Base-by-base conservation (phyloP, 140 eudicot genomes). In the Erigeron philadelphicus region DNA sequence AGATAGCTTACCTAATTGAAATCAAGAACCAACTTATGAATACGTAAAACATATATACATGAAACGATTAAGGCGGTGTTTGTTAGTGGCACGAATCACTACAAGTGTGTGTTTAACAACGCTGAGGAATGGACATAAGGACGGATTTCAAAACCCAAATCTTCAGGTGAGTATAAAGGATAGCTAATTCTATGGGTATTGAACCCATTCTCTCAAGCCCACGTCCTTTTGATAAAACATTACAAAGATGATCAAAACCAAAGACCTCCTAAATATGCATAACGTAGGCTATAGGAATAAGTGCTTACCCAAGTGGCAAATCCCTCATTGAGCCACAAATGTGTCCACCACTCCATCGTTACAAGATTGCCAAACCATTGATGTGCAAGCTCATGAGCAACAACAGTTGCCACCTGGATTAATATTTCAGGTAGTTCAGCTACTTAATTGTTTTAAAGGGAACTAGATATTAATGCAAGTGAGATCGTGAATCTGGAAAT, bases 281-380 rank as follows among this genome's bases (percentile, higher is more conserved):
- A 8, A 16, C 7, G 10, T 9, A 53, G 59, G 23, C 9, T n/a
- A n/a, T n/a, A n/a, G n/a, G n/a, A n/a, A 53, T 4, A 16, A 53
- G 59, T 43, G 8, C 49, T 63, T 86, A 93, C 99, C 99, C 99
- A 93, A 76, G 99, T 89, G 43, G 99, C 99, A 76, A 93, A 93
- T 67, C 99, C 99, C 82, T 93, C 99, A 73, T 93, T 93, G 78
- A 93, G 78, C 99, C 99, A 93, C 65, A 93, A 71, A 81, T 93
- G 97, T 4, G 99, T 89, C 99, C 99, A 93, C 99, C 99, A 93
- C 69, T 93, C 99, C 99, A 93, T 93, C 0, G 99, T 93, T 41
- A 93, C 99, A 70, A 93, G 97, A 83, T 93, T 93, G 53, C 99
- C 99, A 78, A 93, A 93, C 99, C 99, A 93, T 76, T 93, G 97